These are phyloP conservation scores for Russula ochroleuca DNA, from an alignment of 768 basidiomycete genomes.

Conservation along the genomic window DNA sequence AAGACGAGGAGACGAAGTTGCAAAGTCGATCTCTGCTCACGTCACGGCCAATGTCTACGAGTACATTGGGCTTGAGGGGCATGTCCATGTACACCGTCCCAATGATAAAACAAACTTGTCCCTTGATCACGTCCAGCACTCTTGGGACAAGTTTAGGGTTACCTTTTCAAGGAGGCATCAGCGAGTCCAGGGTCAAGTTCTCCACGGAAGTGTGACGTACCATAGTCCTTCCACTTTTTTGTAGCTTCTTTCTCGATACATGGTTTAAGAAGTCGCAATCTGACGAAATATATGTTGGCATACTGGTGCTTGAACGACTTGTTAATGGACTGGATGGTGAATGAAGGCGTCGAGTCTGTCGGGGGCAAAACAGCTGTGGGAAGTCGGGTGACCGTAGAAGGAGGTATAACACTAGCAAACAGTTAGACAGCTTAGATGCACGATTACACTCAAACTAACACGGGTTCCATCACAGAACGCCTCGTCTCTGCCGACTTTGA, in stretches of 20 bases:
- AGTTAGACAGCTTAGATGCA: background rate
- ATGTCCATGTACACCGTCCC: slow-evolving; percentile 99
- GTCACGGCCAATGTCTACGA: slow-evolving; percentile 90
- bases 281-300: slow-evolving; percentile 66
- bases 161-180: slow-evolving; percentile 40
- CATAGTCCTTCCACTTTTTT: slow-evolving; percentile 48
- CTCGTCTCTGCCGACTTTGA: background rate
- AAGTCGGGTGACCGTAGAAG: slow-evolving; percentile 15
- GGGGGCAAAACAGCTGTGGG: slow-evolving; percentile 16
- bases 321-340: slow-evolving; percentile 42
- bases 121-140: slow-evolving; percentile 83
- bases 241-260: slow-evolving; percentile 48
- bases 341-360: slow-evolving; percentile 33
- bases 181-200: background rate
- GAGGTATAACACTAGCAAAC: slow-evolving; percentile 13
- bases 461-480: slow-evolving; percentile 4
- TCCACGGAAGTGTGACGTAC: slow-evolving; percentile 29
- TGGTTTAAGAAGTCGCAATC: slow-evolving; percentile 48
- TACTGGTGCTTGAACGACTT: slow-evolving; percentile 64
- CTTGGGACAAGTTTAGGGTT: slow-evolving; percentile 67
- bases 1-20: background rate
- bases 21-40: slow-evolving; percentile 46
- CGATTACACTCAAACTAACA: slow-evolving; percentile 9
- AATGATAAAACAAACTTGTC: slow-evolving; percentile 81
- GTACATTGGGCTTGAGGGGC: slow-evolving; percentile 97